Percentiles rank a stretch among this genome's conserved stretches.
These are phyloP conservation scores for Verticillium tricorpus DNA, from an alignment of 2,329 filamentous ascomycete genomes.

Conservation along the genomic window DNA sequence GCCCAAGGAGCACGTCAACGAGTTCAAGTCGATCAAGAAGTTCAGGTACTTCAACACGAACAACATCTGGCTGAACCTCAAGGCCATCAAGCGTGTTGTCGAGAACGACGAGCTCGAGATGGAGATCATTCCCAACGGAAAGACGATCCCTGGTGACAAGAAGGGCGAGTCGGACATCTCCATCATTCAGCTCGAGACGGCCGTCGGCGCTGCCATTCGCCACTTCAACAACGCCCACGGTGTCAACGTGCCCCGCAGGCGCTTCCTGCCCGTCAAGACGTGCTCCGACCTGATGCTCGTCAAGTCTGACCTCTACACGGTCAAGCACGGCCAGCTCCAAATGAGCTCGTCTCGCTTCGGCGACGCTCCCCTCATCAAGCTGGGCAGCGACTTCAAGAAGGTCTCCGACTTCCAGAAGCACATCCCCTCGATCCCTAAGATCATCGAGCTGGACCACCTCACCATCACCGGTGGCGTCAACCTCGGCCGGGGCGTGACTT, in stretches of 20 bases:
- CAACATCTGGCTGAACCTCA: slow-evolving; percentile 99
- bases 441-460: slow-evolving; percentile 87
- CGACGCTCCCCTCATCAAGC: slow-evolving; percentile 96
- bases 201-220: slow-evolving; percentile 95
- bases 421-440: slow-evolving; percentile 83
- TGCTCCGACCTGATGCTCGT: slow-evolving; percentile 99
- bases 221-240: slow-evolving; percentile 99
- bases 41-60: slow-evolving; percentile 99
- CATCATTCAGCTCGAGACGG: slow-evolving; percentile 97
- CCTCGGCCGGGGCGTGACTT: slow-evolving; percentile 87
- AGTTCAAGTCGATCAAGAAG: slow-evolving; percentile 99
- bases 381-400: slow-evolving; percentile 99
- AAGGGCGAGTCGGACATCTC: slow-evolving; percentile 98
- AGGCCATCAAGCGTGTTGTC: slow-evolving; percentile 96
- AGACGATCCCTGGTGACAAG: slow-evolving; percentile 97
- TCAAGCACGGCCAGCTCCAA: slow-evolving; percentile 96
- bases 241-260: slow-evolving; percentile 95
- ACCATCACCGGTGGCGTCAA: slow-evolving; percentile 98
- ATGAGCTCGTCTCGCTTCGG: slow-evolving; percentile 97
- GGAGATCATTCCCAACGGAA: slow-evolving; percentile 99
- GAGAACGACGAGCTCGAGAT: slow-evolving; percentile 98
- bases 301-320: slow-evolving; percentile 98
- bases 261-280: slow-evolving; percentile 99
- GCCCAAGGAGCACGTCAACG: slow-evolving; percentile 98
- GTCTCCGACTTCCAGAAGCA: slow-evolving; percentile 93